Base-by-base conservation (phyloP, 176 grass and related monocot species). In the Cenchrus americanus region DNA sequence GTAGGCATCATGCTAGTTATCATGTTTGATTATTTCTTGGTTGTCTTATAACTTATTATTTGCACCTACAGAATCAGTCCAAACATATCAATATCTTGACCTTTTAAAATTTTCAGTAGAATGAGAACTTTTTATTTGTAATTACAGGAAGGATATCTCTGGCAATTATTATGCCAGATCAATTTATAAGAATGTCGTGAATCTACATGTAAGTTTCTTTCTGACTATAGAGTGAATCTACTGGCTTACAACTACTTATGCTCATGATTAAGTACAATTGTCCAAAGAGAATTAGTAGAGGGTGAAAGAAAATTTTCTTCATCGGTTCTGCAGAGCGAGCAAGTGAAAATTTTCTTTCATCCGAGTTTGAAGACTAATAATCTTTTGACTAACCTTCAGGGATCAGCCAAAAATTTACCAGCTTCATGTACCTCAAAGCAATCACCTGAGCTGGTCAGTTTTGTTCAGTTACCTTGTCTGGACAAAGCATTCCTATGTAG, bases 131-230 rank as follows among this genome's bases (percentile, higher is more conserved):
- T 10, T 85, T 43, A 43, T 14, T 83, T 62, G 30, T 43, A 62
- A 83, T 70, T 82, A 62, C 83, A 94, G 92, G 83, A 94, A 86
- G 66, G 92, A 94, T 81, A 88, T 94, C 50, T 54, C 83, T 13
- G 92, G 92, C 21, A 86, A 75, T 11, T 69, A 88, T 55, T 86
- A 70, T 53, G 72, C 90, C 32, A 86, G 84, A 51, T 75, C 83
- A 50, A 49, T 86, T 34, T 94, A 73, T 23, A 86, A 85, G 64
- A 77, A 67, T 69, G 80, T 94, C 46, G 80, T 86, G 19, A 55
- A 44, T n/a, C 71, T 85, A 62, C 92, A 94, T 82, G 92, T 94
- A 86, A 30, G 92, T 71, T 71, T 19, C 55, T 73, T 67, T 86
- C 65, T 66, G 58, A 77, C 51, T 5, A 81, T 77, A n/a, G 6